Conservation (phyloP, 352 stramenopile genomes). For the Globisporangium alternatum region DNA sequence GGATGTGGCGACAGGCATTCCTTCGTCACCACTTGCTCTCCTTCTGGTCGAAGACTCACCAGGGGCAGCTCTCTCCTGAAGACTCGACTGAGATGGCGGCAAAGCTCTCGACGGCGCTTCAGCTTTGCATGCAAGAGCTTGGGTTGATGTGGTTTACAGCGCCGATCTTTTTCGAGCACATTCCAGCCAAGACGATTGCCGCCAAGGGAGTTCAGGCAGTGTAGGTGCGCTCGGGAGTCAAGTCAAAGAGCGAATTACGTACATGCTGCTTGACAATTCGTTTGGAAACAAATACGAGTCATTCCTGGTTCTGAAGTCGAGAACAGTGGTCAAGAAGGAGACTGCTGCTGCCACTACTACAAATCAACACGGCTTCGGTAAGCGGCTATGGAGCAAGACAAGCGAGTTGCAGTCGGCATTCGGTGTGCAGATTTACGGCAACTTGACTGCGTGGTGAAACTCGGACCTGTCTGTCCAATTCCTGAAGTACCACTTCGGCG, state of each 20-base stretch:
- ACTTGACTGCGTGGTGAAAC: constrained; percentile 32
- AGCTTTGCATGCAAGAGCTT: not conserved
- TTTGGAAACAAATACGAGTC: constrained; percentile 23
- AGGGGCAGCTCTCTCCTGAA: not conserved
- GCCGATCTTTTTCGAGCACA: constrained; percentile 29
- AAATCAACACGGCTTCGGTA: constrained; percentile 19
- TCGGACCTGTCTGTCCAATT: constrained; percentile 24
- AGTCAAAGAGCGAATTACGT: constrained; percentile 25
- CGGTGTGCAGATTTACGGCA: constrained; percentile 23
- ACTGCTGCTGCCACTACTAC: constrained; percentile 14
- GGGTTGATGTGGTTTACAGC: constrained; percentile 16
- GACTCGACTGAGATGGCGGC: not conserved
- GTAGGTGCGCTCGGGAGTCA: constrained; percentile 20
- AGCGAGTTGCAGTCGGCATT: constrained; percentile 12
- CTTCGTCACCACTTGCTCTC: constrained; percentile 3
- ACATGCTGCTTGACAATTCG: constrained; percentile 18
- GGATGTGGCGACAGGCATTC: constrained; percentile 9
- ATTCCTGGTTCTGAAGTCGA: constrained; percentile 29
- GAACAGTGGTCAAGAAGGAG: not conserved
- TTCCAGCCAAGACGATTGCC: constrained; percentile 19
- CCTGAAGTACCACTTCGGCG: constrained; percentile 19
- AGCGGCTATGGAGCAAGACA: constrained; percentile 18
- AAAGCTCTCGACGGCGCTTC: not conserved
- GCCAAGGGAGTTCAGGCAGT: constrained; percentile 18
- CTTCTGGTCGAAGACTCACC: not conserved